These are phyloP conservation scores for Tricholoma furcatifolium DNA, from an alignment of 768 basidiomycete genomes.

Conservation along the genomic window DNA sequence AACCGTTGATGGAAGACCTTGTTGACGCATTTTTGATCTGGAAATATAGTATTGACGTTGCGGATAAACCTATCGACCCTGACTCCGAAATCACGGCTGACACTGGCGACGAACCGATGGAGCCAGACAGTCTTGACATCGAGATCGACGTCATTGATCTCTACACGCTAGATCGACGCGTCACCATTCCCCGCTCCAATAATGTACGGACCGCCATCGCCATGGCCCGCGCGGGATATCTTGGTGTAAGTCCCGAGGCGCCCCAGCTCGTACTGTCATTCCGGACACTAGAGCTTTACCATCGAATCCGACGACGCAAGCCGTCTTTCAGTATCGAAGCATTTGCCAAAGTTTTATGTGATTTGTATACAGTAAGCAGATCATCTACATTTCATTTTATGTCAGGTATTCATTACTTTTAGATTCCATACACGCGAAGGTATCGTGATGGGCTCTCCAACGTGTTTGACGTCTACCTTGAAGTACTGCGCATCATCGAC, in stretches of 20 bases:
- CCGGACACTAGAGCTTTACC: background rate
- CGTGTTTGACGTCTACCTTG: slow-evolving; percentile 35
- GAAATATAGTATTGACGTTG: background rate
- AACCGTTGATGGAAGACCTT: background rate
- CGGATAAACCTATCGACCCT: no score
- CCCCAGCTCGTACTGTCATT: background rate
- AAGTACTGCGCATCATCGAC: slow-evolving; percentile 20
- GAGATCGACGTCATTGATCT: background rate
- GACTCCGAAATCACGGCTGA: background rate
- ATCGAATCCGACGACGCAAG: background rate
- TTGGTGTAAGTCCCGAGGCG: background rate
- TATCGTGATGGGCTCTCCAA: slow-evolving; percentile 24
- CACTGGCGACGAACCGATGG: no score
- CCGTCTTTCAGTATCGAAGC: slow-evolving; percentile 22
- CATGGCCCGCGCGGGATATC: background rate
- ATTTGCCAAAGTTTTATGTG: slow-evolving; percentile 22
- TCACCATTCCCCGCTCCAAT: background rate
- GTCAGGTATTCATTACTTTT: background rate
- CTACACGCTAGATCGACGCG: background rate
- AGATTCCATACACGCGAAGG: slow-evolving; percentile 19
- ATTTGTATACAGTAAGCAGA: slow-evolving; percentile 17
- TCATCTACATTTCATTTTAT: no score
- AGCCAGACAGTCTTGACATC: background rate
- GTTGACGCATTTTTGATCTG: background rate
- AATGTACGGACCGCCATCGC: background rate